Conservation (phyloP, 2,329 filamentous ascomycete genomes). For the Raffaelea ambrosiae region DNA sequence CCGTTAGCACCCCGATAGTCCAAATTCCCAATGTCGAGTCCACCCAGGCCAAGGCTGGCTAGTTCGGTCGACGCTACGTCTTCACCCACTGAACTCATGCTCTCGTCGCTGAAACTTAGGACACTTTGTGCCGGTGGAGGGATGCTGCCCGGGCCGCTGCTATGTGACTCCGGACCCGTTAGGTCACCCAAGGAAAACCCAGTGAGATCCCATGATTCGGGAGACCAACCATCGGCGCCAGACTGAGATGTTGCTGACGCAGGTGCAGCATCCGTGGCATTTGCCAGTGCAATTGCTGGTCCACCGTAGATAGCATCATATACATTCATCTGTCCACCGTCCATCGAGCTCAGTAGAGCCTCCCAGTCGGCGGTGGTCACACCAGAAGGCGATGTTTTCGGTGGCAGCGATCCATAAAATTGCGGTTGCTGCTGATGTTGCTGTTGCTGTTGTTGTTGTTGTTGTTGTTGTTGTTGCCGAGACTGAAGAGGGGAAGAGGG, state of each 20-base stretch:
- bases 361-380: constrained; percentile 72
- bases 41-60: constrained; percentile 28
- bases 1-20: constrained; percentile 22
- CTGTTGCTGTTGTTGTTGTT: constrained; percentile 16
- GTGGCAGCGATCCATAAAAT: constrained; percentile 25
- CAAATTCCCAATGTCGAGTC: constrained; percentile 31
- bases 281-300: constrained; percentile 33
- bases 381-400: constrained; percentile 23
- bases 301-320: constrained; percentile 76
- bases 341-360: constrained; percentile 67
- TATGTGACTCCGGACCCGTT: constrained; percentile 4
- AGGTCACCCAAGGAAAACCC: constrained; percentile 44
- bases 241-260: constrained; percentile 24
- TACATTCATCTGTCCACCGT: constrained; percentile 73
- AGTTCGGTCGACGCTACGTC: constrained; percentile 39
- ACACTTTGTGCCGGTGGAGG: constrained; percentile 41
- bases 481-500: constrained; percentile 38
- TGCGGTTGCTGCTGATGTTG: constrained; percentile 16
- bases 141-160: constrained; percentile 16
- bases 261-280: constrained; percentile 29
- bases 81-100: constrained; percentile 43
- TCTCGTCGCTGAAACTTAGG: constrained; percentile 49
- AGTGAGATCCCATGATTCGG: constrained; percentile 47
- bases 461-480: constrained; percentile 23
- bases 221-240: constrained; percentile 42